Evolutionary conservation across 2,329 filamentous ascomycete genomes (phyloP).

Genomic region (Colletotrichum falcatum): DNA sequence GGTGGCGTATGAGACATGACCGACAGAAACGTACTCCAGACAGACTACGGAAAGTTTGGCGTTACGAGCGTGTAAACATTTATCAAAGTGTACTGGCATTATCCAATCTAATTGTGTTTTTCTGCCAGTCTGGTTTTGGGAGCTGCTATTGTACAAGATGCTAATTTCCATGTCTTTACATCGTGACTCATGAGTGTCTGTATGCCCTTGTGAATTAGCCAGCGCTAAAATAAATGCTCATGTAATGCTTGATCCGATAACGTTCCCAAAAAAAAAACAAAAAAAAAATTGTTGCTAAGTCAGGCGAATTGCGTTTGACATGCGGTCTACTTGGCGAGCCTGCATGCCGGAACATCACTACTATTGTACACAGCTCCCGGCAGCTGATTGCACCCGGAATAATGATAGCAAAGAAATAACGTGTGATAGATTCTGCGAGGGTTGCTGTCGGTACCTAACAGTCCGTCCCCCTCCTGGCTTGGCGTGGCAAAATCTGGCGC

Average conservation of each 20-base stretch:
- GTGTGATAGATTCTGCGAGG: conserved; percentile 39
- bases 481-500: conserved; percentile 28
- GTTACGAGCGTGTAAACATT: neutral
- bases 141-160: neutral
- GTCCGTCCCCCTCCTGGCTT: conserved; percentile 12
- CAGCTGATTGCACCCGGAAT: neutral
- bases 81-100: neutral
- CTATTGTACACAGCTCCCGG: conserved; percentile 25
- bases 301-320: conserved; percentile 2
- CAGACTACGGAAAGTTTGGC: too few species aligned
- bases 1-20: neutral
- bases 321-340: conserved; percentile 10
- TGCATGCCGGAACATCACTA: conserved; percentile 30
- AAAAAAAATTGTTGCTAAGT: conserved; percentile 14
- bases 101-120: neutral
- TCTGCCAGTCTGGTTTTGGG: neutral
- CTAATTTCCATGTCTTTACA: conserved; percentile 19
- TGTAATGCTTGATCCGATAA: neutral
- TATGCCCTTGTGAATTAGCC: conserved; percentile 11
- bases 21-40: neutral
- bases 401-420: conserved; percentile 26
- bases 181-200: conserved; percentile 15
- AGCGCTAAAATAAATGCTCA: neutral
- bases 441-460: conserved; percentile 11
- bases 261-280: too few species aligned